These are phyloP conservation scores for Arctostaphylos glauca DNA, from an alignment of 148 eudicot genomes.

Conservation along the genomic window DNA sequence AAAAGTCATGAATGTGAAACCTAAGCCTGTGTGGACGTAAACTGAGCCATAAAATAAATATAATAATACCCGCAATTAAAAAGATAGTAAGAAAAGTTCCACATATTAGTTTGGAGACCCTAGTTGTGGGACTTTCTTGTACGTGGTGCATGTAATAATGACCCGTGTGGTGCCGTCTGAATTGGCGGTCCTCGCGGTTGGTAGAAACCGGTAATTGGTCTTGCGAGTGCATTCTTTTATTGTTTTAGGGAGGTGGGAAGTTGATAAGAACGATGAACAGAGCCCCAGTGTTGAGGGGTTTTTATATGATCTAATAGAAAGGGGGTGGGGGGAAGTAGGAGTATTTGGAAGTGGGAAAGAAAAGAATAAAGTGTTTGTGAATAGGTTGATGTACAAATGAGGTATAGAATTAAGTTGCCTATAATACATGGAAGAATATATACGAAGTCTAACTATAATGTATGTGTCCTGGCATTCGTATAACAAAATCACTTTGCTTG, in stretches of 20 bases:
- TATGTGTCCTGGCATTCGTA: background rate
- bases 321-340: too few relatives aligned
- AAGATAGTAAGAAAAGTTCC: conserved; percentile 51
- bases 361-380: background rate
- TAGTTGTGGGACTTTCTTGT: conserved; percentile 65
- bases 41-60: conserved; percentile 73
- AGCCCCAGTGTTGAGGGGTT: background rate
- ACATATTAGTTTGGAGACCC: conserved; percentile 70
- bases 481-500: background rate
- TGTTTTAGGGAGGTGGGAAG: background rate
- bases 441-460: conserved; percentile 3
- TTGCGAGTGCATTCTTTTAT: conserved; percentile 10
- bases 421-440: conserved; percentile 8
- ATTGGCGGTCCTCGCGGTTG: conserved; percentile 1
- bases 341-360: background rate
- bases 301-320: background rate
- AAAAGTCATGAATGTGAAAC: conserved; percentile 48
- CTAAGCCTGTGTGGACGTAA: conserved; percentile 83
- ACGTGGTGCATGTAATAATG: conserved; percentile 66
- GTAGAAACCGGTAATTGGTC: conserved; percentile 19
- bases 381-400: background rate
- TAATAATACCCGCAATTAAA: conserved; percentile 49
- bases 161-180: conserved; percentile 47
- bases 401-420: conserved; percentile 12
- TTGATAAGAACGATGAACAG: conserved; percentile 17